Evolutionary conservation across 768 basidiomycete genomes (phyloP), one percentile per base, ranked within the genome.

Genomic region (Termitomyces sp.): DNA sequence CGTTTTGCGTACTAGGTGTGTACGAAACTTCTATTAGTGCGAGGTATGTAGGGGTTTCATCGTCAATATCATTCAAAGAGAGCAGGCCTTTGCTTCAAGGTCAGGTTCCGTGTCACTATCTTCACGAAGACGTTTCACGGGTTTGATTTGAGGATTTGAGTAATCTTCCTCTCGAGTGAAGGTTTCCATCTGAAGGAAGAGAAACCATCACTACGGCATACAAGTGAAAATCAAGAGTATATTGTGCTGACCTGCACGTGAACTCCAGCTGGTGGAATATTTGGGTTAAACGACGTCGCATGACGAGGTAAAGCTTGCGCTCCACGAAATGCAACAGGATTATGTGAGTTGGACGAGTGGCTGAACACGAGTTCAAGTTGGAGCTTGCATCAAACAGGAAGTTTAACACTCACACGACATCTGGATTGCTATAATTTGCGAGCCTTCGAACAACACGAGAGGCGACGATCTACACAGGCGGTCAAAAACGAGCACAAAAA

Each of bases 401-500:
- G 35, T 25, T 2, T 8, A 57, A 19, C 6, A 68, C 78, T 56
- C 66, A 81, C 78, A 73, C 83, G 37, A 81, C 63, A 60, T 82
- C 83, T 8, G 79, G 63, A 45, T 69, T 69, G 0, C 67, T 72
- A 65, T 81, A 86, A 58, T 80, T 83, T 34, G 82, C 78, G 9
- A 86, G 72, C 19, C 83, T 77, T 48, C 85, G 80, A 19, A 86
- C 84, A 10, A 80, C 81, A 31, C 84, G 82, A 55, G 77, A 82
- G 7, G 84, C 83, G 45, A 82, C 79, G 55, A 86, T 81, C 85
- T 83, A 35, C 40, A n/a, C 41, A 6, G 41, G 34, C 21, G 43
- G 21, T 14, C 41, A 35, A 32, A 29, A 6, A 14, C 12, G 14
- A 43, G 3, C 12, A 6, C 8, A 25, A 1, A 17, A 29, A 9